Percentiles rank a stretch among this genome's conserved stretches.
Conservation (phyloP, 2,329 filamentous ascomycete genomes). For the Zarea fungicola region DNA sequence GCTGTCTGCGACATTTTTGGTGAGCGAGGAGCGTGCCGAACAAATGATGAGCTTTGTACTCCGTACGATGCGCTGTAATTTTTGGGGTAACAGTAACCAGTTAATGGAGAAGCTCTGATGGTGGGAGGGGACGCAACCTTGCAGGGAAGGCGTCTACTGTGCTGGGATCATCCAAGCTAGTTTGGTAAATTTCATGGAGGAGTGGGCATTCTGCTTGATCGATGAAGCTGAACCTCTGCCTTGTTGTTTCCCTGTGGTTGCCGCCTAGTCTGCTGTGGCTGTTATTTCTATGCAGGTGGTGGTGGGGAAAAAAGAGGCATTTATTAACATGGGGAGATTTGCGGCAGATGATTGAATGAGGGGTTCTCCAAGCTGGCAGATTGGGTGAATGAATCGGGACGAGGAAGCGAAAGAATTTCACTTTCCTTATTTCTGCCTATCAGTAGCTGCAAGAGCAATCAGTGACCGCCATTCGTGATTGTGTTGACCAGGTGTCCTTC, state of each 20-base stretch:
- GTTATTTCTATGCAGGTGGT: too few relatives aligned
- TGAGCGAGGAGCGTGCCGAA: too few relatives aligned
- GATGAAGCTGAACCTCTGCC: slow-evolving; percentile 11
- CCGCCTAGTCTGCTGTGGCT: too few relatives aligned
- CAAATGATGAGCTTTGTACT: too few relatives aligned
- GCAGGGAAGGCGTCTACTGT: neutral
- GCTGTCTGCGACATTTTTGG: too few relatives aligned
- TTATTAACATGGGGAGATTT: neutral
- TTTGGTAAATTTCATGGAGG: neutral
- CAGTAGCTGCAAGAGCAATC: too few relatives aligned
- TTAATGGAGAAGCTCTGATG: neutral
- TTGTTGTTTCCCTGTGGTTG: neutral
- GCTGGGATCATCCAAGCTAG: slow-evolving; percentile 1
- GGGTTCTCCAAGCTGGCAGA: neutral
- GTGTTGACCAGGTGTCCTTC: too few relatives aligned
- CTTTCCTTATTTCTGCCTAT: too few relatives aligned
- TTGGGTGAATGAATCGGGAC: neutral
- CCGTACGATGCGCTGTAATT: too few relatives aligned
- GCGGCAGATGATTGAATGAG: neutral
- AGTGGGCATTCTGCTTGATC: slow-evolving; percentile 2
- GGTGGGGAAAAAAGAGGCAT: neutral
- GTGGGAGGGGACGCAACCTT: neutral
- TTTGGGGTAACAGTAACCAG: too few relatives aligned
- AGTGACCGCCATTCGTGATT: too few relatives aligned
- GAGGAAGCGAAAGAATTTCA: neutral